These are phyloP conservation scores for Xylaria flabelliformis DNA, from an alignment of 495 filamentous ascomycete species.

Conservation along the genomic window DNA sequence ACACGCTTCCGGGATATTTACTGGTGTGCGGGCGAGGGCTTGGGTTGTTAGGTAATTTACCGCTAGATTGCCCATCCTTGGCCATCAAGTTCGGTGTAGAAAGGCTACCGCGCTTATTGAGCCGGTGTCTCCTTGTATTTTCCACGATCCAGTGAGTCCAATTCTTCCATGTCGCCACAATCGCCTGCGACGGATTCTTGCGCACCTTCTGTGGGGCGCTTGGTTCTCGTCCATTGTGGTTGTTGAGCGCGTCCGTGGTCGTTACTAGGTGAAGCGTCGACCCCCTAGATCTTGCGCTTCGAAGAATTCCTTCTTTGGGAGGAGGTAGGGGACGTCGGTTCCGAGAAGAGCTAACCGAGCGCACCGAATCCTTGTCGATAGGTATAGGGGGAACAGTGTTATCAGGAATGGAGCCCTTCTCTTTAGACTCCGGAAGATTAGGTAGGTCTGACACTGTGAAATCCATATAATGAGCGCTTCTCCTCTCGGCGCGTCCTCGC, in stretches of 20 bases:
- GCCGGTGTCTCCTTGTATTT: slow-evolving; percentile 51
- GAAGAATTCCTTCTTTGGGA: slow-evolving; percentile 74
- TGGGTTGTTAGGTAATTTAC: slow-evolving; percentile 51
- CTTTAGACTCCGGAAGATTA: slow-evolving; percentile 68
- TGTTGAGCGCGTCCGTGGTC: slow-evolving; percentile 54
- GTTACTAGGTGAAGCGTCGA: slow-evolving; percentile 84
- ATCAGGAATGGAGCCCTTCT: slow-evolving; percentile 48
- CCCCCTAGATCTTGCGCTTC: slow-evolving; percentile 69
- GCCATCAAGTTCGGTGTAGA: slow-evolving; percentile 60
- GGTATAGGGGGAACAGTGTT: slow-evolving; percentile 64
- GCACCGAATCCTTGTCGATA: slow-evolving; percentile 78
- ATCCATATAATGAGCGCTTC: slow-evolving; percentile 58
- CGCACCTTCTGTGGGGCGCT: slow-evolving; percentile 49
- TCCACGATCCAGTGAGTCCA: slow-evolving; percentile 62
- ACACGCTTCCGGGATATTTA: slow-evolving; percentile 49
- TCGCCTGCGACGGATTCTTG: slow-evolving; percentile 55
- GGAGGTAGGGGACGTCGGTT: slow-evolving; percentile 76
- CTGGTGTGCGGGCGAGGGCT: slow-evolving; percentile 61
- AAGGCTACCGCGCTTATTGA: slow-evolving; percentile 56
- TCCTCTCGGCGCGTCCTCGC: slow-evolving; percentile 58
- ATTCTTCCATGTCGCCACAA: slow-evolving; percentile 76
- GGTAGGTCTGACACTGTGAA: slow-evolving; percentile 69
- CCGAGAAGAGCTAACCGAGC: slow-evolving; percentile 72
- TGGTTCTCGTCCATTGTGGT: slow-evolving; percentile 35
- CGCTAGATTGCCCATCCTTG: slow-evolving; percentile 46